Evolutionary conservation across 257 asterid genomes (phyloP).

Genomic region (Thymus mandschuricus): DNA sequence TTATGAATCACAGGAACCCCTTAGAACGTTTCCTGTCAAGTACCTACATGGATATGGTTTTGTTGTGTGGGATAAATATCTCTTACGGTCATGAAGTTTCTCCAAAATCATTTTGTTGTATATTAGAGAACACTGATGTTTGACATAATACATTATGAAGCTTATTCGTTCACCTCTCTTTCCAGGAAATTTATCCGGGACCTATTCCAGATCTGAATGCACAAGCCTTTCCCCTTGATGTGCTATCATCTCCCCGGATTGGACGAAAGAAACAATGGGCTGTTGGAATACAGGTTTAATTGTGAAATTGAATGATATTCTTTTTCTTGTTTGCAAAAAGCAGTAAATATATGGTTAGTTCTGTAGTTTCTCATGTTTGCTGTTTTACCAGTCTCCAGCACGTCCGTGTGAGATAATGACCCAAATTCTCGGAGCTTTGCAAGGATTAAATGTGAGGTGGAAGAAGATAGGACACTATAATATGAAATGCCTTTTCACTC

Average conservation of each 20-base stretch:
- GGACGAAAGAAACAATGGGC: constrained; percentile 78
- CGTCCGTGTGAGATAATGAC: constrained; percentile 86
- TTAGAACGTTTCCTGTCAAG: background rate
- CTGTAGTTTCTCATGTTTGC: constrained; percentile 21
- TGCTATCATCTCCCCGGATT: constrained; percentile 40
- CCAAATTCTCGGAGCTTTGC: constrained; percentile 81
- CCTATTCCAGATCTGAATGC: constrained; percentile 44
- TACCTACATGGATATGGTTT: background rate
- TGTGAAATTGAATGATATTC: constrained; percentile 9
- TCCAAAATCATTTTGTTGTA: no score
- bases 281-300: constrained; percentile 78
- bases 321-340: background rate
- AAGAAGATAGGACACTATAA: constrained; percentile 86
- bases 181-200: constrained; percentile 63
- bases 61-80: background rate
- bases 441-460: constrained; percentile 85
- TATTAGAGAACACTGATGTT: no score
- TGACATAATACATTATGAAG: constrained; percentile 1
- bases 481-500: constrained; percentile 80
- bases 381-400: constrained; percentile 67
- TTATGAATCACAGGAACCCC: constrained; percentile 6
- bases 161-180: constrained; percentile 30
- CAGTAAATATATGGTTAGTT: background rate
- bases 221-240: constrained; percentile 46
- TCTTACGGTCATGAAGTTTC: background rate